Base-by-base conservation (phyloP, 768 basidiomycete genomes). In the Kwoniella dendrophila region DNA sequence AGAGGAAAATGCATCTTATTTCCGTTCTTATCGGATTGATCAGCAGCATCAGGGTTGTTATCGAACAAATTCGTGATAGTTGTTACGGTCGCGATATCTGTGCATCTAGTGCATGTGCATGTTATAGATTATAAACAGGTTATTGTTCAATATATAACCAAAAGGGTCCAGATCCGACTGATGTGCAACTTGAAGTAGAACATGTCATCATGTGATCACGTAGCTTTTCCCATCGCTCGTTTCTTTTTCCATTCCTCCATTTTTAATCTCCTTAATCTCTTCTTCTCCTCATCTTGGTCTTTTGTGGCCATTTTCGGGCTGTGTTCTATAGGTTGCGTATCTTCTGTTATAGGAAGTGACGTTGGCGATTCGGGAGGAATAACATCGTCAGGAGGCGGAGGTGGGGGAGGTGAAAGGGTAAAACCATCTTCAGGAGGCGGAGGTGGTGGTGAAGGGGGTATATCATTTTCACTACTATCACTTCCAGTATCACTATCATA, bases 191-290 rank as follows among this genome's bases (percentile, higher is more conserved):
- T n/a, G n/a, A n/a, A n/a, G n/a, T n/a, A n/a, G n/a, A n/a, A n/a
- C n/a, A n/a, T n/a, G n/a, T n/a, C n/a, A n/a, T n/a, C n/a, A n/a
- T n/a, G n/a, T n/a, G n/a, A n/a, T n/a, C n/a, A 26, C 20, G 8
- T 47, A 7, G 44, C 8, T 47, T 7, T 47, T 4, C 16, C 41
- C 49, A 51, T 56, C 27, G 49, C 45, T 55, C 61, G 44, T 40
- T 50, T 59, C 22, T 40, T 34, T 33, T 63, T 63, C 62, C 62
- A 63, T 36, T 63, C 62, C 30, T 63, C 62, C 33, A 50, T 49
- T 26, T 56, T 48, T 5, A 63, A 20, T 57, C 56, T 57, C 18
- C 56, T 50, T 11, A 51, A 18, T 10, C 62, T 47, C 32, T 43
- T 50, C 41, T 57, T 56, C 55, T 63, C 62, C 18, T 56, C 62